phyloP scores from a whole-genome alignment of 805 yeast species.

The Cyberlindnera bimundalis region DNA sequence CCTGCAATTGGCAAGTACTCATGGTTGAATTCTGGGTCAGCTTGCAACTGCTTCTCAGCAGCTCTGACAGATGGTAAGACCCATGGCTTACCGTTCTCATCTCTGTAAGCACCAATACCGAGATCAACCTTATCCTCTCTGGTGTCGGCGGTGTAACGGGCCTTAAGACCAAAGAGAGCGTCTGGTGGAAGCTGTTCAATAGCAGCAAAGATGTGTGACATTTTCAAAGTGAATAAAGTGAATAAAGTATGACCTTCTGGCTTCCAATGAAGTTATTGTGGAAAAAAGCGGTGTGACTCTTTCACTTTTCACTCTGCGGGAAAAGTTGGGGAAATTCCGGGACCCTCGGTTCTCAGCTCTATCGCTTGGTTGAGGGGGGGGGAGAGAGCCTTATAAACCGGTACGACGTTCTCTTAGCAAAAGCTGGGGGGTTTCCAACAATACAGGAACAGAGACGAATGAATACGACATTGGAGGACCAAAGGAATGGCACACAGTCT shows the following conservation, averaged over 20 bases:
- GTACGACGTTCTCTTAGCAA: too few relatives aligned
- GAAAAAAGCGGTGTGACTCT: neutral
- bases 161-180: conserved; percentile 79
- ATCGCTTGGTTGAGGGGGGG: too few relatives aligned
- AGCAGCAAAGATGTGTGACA: conserved; percentile 39
- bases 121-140: conserved; percentile 73
- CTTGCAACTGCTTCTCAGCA: conserved; percentile 65
- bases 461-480: too few relatives aligned
- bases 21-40: conserved; percentile 66
- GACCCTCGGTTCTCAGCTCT: neutral
- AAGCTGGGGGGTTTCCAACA: too few relatives aligned
- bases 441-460: too few relatives aligned
- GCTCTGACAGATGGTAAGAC: conserved; percentile 61
- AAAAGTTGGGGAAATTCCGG: conserved; percentile 3
- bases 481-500: too few relatives aligned
- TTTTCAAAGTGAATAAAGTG: conserved; percentile 1
- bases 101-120: conserved; percentile 81
- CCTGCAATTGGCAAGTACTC: conserved; percentile 89
- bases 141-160: conserved; percentile 55
- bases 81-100: conserved; percentile 68
- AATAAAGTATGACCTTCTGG: too few relatives aligned
- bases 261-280: too few relatives aligned
- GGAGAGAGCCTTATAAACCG: too few relatives aligned
- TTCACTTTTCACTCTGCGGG: too few relatives aligned
- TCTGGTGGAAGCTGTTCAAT: conserved; percentile 75